phyloP scores from a whole-genome alignment of 2,329 filamentous ascomycete species.

The Aurifilum marmelostoma region DNA sequence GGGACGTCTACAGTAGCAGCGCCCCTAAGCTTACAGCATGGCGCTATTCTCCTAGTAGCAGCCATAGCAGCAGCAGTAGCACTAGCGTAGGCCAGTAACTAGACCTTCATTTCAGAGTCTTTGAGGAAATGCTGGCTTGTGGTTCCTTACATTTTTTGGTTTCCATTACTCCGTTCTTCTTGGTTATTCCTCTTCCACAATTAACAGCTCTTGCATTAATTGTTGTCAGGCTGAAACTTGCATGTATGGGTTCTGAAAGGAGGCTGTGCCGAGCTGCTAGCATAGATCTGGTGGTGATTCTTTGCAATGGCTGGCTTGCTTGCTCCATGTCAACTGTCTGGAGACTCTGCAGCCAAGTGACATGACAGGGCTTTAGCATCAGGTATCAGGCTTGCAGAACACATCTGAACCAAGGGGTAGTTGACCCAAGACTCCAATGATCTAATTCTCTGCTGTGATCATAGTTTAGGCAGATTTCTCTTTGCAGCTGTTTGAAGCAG shows the following conservation, averaged over 20 bases:
- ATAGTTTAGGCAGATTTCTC: neutral
- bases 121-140: neutral
- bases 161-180: too few species aligned
- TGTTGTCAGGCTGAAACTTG: too few species aligned
- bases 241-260: too few species aligned
- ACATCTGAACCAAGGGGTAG: neutral
- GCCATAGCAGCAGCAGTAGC: too few species aligned
- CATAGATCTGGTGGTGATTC: neutral
- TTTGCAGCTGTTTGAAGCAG: neutral
- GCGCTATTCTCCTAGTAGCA: neutral
- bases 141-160: neutral
- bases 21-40: neutral
- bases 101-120: neutral
- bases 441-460: neutral
- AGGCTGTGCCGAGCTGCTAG: neutral
- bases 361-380: neutral
- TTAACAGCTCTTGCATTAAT: too few species aligned
- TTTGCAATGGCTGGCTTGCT: neutral
- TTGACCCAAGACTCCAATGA: neutral
- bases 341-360: neutral
- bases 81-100: neutral
- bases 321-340: neutral
- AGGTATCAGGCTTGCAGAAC: neutral
- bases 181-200: too few species aligned
- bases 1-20: neutral